Conservation (phyloP, 495 filamentous ascomycete genomes). For the Aspergillus nanangensis region DNA sequence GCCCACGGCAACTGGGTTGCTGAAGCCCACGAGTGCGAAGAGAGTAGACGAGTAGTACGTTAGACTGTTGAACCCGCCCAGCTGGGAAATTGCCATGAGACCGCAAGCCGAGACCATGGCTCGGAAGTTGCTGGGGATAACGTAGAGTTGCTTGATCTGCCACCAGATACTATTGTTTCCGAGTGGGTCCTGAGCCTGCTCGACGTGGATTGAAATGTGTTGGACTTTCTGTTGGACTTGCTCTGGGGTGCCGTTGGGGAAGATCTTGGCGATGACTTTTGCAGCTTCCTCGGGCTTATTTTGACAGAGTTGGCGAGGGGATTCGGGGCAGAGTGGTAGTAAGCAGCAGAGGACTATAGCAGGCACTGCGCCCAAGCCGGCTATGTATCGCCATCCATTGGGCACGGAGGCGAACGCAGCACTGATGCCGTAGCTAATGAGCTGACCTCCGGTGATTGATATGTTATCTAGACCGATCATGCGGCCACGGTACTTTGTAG, state of each 20-base stretch:
- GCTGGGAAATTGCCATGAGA: slow-evolving; percentile 37
- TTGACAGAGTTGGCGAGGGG: slow-evolving; percentile 47
- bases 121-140: slow-evolving; percentile 37
- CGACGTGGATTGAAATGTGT: slow-evolving; percentile 29
- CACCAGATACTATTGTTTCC: slow-evolving; percentile 25
- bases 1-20: slow-evolving; percentile 44
- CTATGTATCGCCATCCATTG: slow-evolving; percentile 48
- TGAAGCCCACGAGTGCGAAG: slow-evolving; percentile 48
- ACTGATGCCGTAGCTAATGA: slow-evolving; percentile 47
- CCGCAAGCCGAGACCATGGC: slow-evolving; percentile 44
- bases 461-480: slow-evolving; percentile 55
- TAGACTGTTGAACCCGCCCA: slow-evolving; percentile 43
- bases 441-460: slow-evolving; percentile 48
- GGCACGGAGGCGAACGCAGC: slow-evolving; percentile 44
- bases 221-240: slow-evolving; percentile 36
- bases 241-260: slow-evolving; percentile 24
- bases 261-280: slow-evolving; percentile 32
- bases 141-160: slow-evolving; percentile 40
- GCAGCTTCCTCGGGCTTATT: slow-evolving; percentile 31
- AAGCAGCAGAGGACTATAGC: slow-evolving; percentile 37
- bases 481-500: slow-evolving; percentile 46
- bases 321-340: slow-evolving; percentile 44
- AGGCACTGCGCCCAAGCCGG: slow-evolving; percentile 43
- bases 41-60: slow-evolving; percentile 50
- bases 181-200: slow-evolving; percentile 25